These are phyloP conservation scores for Oryza coarctata DNA, from an alignment of 176 grass and related monocot genomes.

Conservation along the genomic window DNA sequence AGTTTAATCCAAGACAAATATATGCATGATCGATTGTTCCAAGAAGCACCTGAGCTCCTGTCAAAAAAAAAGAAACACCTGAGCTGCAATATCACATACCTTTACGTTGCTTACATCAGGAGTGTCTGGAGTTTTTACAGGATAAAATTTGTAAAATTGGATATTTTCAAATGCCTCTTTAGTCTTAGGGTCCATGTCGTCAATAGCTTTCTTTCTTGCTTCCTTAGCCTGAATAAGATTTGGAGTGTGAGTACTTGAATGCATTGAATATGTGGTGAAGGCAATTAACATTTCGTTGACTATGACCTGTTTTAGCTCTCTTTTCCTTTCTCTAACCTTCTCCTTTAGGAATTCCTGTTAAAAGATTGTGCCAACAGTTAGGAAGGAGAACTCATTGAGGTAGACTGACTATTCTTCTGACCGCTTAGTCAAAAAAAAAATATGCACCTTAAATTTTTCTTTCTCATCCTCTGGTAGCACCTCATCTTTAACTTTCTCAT, in stretches of 20 bases:
- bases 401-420: neutral
- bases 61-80: too few relatives aligned
- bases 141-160: slow-evolving; percentile 90
- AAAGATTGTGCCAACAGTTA: slow-evolving; percentile 21
- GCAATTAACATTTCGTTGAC: slow-evolving; percentile 4
- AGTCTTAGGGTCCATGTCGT: slow-evolving; percentile 72
- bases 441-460: slow-evolving; percentile 75
- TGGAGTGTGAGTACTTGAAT: neutral
- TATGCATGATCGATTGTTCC: neutral
- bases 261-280: neutral
- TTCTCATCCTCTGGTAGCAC: slow-evolving; percentile 69
- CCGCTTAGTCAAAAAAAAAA: slow-evolving; percentile 12
- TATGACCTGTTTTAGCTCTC: slow-evolving; percentile 62
- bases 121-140: slow-evolving; percentile 57
- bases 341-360: slow-evolving; percentile 77
- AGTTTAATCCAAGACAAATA: neutral
- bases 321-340: slow-evolving; percentile 75
- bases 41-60: neutral
- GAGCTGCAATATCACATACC: slow-evolving; percentile 34
- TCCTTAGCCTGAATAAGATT: slow-evolving; percentile 67
- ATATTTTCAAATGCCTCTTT: slow-evolving; percentile 75
- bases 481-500: slow-evolving; percentile 63
- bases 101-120: slow-evolving; percentile 77
- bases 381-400: neutral
- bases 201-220: slow-evolving; percentile 78